phyloP scores from a whole-genome alignment of 2,329 filamentous ascomycete species.

The Didymellaceae sp. region DNA sequence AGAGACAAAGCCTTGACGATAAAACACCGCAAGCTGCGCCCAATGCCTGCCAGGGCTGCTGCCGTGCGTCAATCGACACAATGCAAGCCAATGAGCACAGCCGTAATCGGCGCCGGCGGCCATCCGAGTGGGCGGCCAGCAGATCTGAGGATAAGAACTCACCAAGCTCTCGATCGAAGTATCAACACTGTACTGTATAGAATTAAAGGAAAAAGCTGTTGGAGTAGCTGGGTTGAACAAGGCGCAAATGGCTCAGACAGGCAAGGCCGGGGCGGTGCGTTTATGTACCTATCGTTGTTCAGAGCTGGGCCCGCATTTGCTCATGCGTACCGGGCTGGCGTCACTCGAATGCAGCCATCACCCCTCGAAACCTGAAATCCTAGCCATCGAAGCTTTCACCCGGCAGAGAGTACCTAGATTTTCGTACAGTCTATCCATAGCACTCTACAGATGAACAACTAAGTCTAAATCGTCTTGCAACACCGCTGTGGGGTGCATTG shows the following conservation, averaged over 20 bases:
- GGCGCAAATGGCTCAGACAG: constrained; percentile 29
- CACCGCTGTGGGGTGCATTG: constrained; percentile 25
- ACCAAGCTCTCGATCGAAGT: constrained; percentile 7
- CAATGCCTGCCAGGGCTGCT: constrained; percentile 28
- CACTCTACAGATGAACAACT: not conserved
- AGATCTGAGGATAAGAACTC: constrained; percentile 6
- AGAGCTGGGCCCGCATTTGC: constrained; percentile 40
- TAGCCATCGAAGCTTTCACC: constrained; percentile 9
- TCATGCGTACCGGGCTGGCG: constrained; percentile 37
- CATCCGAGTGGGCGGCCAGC: constrained; percentile 14
- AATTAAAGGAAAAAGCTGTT: constrained; percentile 9
- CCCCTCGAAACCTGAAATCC: constrained; percentile 25
- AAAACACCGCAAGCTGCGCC: constrained; percentile 20
- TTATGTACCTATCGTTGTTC: constrained; percentile 35
- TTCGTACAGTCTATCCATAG: not conserved
- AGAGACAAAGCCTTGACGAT: constrained; percentile 16
- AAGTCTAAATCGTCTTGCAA: constrained; percentile 4
- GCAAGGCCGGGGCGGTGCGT: constrained; percentile 26
- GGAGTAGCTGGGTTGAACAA: not conserved
- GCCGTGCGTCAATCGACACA: constrained; percentile 18
- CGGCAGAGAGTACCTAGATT: not conserved
- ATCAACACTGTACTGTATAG: not conserved
- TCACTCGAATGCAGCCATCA: constrained; percentile 32
- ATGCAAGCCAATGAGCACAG: constrained; percentile 28
- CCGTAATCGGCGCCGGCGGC: constrained; percentile 18